Conservation (phyloP, 164 flowering plant species). For the Aristolochia californica region DNA sequence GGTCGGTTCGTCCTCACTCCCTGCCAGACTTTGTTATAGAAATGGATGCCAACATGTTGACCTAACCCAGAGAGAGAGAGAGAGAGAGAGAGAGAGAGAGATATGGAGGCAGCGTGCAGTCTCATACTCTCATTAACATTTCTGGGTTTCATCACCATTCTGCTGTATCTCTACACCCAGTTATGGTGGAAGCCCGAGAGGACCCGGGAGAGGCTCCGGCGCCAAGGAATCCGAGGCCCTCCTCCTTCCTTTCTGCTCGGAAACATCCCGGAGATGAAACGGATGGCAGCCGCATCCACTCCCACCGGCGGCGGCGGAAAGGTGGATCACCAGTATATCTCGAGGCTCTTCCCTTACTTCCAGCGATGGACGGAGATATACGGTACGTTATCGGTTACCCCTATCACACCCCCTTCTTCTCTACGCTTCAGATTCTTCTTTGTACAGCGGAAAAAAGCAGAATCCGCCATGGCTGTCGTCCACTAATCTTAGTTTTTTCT, state of each 20-base stretch:
- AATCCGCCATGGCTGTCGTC: background rate
- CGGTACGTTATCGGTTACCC: conserved; percentile 9
- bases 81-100: too few species aligned
- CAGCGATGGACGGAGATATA: conserved; percentile 18
- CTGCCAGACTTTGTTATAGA: too few species aligned
- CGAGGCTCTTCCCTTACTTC: conserved; percentile 22
- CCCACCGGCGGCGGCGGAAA: background rate
- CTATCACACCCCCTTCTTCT: background rate
- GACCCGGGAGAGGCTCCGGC: conserved; percentile 3
- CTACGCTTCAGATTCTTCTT: background rate
- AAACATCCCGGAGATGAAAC: conserved; percentile 6
- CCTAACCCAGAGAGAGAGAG: too few species aligned
- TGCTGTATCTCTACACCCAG: conserved; percentile 1
- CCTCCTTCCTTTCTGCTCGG: conserved; percentile 5
- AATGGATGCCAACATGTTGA: too few species aligned
- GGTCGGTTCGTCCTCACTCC: too few species aligned
- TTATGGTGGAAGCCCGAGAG: conserved; percentile 9
- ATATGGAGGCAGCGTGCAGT: too few species aligned
- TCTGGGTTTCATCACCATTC: conserved; percentile 1
- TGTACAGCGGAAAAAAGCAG: too few species aligned
- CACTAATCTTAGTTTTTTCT: too few species aligned
- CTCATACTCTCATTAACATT: too few species aligned
- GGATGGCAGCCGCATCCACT: background rate
- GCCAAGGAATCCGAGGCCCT: conserved; percentile 11
- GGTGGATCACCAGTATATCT: background rate